phyloP scores from a whole-genome alignment of 2,329 filamentous ascomycete species.

The Ascochyta viciae-villosae region DNA sequence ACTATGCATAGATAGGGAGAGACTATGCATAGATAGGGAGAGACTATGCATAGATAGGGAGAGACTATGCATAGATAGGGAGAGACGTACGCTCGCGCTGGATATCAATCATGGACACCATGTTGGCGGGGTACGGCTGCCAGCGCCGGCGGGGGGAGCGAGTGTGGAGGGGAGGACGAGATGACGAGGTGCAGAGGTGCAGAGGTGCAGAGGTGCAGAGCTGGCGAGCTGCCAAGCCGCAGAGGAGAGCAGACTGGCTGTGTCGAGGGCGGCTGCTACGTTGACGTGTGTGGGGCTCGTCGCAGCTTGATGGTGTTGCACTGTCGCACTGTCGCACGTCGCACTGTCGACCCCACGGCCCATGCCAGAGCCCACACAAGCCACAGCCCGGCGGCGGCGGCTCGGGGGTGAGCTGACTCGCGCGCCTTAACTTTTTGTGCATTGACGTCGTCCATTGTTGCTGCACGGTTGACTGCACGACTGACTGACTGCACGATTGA shows the following conservation, averaged over 20 bases:
- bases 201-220: too few relatives aligned
- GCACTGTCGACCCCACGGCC: not conserved
- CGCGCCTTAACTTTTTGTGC: constrained; percentile 33
- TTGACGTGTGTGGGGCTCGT: constrained; percentile 25
- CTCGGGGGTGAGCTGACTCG: constrained; percentile 8
- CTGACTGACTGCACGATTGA: too few relatives aligned
- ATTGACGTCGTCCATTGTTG: constrained; percentile 26
- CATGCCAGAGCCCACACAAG: not conserved
- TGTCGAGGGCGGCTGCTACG: constrained; percentile 3
- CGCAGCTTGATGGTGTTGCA: constrained; percentile 25
- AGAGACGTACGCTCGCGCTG: constrained; percentile 72
- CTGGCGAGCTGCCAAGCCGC: not conserved
- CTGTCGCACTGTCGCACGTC: not conserved
- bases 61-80: too few relatives aligned
- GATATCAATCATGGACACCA: constrained; percentile 87
- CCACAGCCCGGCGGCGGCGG: constrained; percentile 13
- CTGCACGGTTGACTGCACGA: too few relatives aligned
- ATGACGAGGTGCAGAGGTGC: too few relatives aligned
- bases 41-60: too few relatives aligned
- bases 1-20: not conserved
- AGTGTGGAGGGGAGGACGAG: too few relatives aligned
- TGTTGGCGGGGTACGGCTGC: constrained; percentile 57
- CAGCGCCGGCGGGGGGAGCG: constrained; percentile 14
- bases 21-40: too few relatives aligned
- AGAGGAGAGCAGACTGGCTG: not conserved